phyloP scores from a whole-genome alignment of 768 basidiomycete species.

The Dendrothele bispora region DNA sequence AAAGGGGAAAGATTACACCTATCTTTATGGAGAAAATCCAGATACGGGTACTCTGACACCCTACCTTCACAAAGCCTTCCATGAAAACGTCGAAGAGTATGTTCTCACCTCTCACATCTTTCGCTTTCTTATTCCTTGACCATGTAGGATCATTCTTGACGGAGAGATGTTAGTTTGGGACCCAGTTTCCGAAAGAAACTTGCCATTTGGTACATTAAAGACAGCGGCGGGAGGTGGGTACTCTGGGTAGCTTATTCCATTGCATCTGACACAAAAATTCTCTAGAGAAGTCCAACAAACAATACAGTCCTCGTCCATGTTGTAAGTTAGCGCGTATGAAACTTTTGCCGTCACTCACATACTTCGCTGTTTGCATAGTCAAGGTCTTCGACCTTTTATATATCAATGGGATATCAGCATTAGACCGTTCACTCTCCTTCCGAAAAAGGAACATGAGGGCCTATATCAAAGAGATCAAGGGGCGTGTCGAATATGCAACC shows the following conservation, averaged over 20 bases:
- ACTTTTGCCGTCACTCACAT: not conserved
- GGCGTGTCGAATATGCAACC: slow-evolving; percentile 77
- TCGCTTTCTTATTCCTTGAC: slow-evolving; percentile 1
- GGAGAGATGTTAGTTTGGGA: slow-evolving; percentile 99
- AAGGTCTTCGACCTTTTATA: slow-evolving; percentile 95
- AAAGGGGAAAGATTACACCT: slow-evolving; percentile 89
- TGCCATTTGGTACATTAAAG: slow-evolving; percentile 93
- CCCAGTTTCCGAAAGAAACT: slow-evolving; percentile 80
- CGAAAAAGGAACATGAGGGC: slow-evolving; percentile 77
- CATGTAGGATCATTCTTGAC: slow-evolving; percentile 81
- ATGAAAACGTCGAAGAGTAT: slow-evolving; percentile 77
- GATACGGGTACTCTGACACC: slow-evolving; percentile 89
- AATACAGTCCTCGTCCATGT: slow-evolving; percentile 82
- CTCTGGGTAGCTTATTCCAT: not conserved
- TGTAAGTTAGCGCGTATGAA: too few relatives aligned
- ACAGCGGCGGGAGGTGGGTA: slow-evolving; percentile 80
- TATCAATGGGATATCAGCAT: slow-evolving; percentile 78
- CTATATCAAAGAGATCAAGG: slow-evolving; percentile 67
- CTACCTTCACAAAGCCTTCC: slow-evolving; percentile 75
- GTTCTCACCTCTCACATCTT: slow-evolving; percentile 22
- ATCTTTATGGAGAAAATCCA: slow-evolving; percentile 85
- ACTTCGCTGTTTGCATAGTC: slow-evolving; percentile 57
- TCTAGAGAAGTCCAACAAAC: slow-evolving; percentile 68
- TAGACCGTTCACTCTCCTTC: slow-evolving; percentile 68
- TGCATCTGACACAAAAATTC: not conserved